Evolutionary conservation across 2,329 filamentous ascomycete genomes (phyloP).

Genomic region (Scytalidium lignicola): DNA sequence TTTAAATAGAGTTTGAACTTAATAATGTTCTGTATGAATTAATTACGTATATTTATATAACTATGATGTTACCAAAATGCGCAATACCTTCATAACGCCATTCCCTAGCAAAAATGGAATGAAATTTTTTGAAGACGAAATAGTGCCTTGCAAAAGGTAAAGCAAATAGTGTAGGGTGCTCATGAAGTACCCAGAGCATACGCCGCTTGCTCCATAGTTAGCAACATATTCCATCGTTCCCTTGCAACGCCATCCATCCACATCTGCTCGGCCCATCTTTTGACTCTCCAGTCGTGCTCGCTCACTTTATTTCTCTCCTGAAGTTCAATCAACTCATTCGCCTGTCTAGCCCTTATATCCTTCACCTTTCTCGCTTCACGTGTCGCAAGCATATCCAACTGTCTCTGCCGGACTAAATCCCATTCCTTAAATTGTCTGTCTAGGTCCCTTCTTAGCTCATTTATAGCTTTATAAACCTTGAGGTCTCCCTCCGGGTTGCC

Average conservation of each 20-base stretch:
- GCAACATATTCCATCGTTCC: conserved; percentile 40
- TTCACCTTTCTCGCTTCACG: conserved; percentile 31
- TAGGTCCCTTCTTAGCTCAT: conserved; percentile 37
- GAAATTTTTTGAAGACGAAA: too few relatives aligned
- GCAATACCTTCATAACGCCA: too few relatives aligned
- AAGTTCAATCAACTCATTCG: conserved; percentile 40
- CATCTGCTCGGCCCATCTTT: conserved; percentile 37
- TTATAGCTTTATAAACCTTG: conserved; percentile 37
- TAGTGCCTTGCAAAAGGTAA: too few relatives aligned
- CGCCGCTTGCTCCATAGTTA: conserved; percentile 37
- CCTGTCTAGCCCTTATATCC: conserved; percentile 29
- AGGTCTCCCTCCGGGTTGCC: conserved; percentile 28
- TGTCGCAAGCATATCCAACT: conserved; percentile 38
- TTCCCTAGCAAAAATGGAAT: too few relatives aligned
- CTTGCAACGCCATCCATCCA: conserved; percentile 42
- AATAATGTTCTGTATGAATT: too few relatives aligned
- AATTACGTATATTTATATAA: too few relatives aligned
- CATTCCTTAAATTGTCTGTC: conserved; percentile 33
- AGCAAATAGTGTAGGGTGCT: too few relatives aligned
- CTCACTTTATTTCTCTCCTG: conserved; percentile 31
- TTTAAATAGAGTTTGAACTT: too few relatives aligned
- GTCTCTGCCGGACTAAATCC: conserved; percentile 34
- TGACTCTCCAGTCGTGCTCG: conserved; percentile 28
- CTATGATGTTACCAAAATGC: too few relatives aligned
- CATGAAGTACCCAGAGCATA: not conserved